Evolutionary conservation across 768 basidiomycete genomes (phyloP), one percentile per base, ranked within the genome.

Genomic region (Mycena metata): DNA sequence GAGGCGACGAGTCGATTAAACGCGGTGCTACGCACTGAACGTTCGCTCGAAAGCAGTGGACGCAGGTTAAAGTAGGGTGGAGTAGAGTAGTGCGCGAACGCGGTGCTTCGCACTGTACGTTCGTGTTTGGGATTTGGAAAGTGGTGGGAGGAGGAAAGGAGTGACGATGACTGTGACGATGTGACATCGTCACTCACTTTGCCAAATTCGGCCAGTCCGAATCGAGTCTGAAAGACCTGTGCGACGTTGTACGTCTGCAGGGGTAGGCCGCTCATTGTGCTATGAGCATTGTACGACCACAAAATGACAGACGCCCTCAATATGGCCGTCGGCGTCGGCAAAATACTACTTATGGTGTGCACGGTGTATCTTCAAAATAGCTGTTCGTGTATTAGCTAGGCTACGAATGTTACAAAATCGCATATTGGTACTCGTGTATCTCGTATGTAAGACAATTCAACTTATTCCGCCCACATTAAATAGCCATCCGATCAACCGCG

Each of bases 401-500:
- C 47, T 58, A 59, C 26, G 36, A 42, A 56, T 17, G n/a, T 43
- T 47, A n/a, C 8, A 8, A 47, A 16, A 47, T 21, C 21, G 17
- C 19, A 47, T n/a, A 21, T 47, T n/a, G 9, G 19, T 21, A 47
- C 39, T 61, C 23, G 49, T 41, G 23, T 61, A 51, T 61, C 16
- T 51, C 3, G 13, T 8, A 52, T 26, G 45, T 24, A 19, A n/a
- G n/a, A n/a, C n/a, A n/a, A n/a, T n/a, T n/a, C n/a, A n/a, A n/a
- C n/a, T n/a, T n/a, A n/a, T 49, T 61, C 24, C 35, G 26, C 19
- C 60, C 24, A 45, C 11, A n/a, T 66, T 57, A 66, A 54, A 67
- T 51, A 43, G 24, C 60, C 69, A 70, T 70, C 35, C 61, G 56
- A 13, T 63, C 60, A 13, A 65, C 59, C 41, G 65, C 69, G 26